A percentile compares a stretch with the other conserved stretches of the same genome.
Evolutionary conservation across 2,329 filamentous ascomycete species (phyloP).

Genomic region (Apiospora phragmitis): DNA sequence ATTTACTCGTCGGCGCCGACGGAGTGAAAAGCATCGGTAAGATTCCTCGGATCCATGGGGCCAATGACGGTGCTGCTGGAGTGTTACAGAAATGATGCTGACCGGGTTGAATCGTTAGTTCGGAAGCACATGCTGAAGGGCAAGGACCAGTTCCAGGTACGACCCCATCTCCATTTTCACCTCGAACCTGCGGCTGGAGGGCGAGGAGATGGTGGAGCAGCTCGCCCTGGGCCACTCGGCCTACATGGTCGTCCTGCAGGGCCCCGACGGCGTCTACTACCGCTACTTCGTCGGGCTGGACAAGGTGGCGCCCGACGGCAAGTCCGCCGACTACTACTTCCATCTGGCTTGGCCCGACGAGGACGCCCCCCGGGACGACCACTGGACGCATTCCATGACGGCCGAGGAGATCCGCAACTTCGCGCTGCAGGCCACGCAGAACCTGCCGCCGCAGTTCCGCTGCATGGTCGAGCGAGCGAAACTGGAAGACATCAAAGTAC

Average conservation of each 20-base stretch:
- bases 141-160: constrained; percentile 25
- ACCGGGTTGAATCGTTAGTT: constrained; percentile 15
- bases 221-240: constrained; percentile 33
- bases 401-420: constrained; percentile 53
- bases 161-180: constrained; percentile 28
- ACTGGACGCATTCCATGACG: constrained; percentile 68
- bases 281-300: constrained; percentile 26
- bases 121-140: constrained; percentile 31
- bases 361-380: constrained; percentile 23
- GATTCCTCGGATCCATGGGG: neutral
- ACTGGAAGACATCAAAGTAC: constrained; percentile 9
- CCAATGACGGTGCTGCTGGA: neutral
- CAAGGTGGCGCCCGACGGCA: constrained; percentile 19
- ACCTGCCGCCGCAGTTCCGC: constrained; percentile 20
- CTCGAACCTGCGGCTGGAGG: constrained; percentile 27
- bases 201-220: constrained; percentile 30
- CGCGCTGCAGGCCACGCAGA: constrained; percentile 15
- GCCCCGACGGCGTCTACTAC: constrained; percentile 4
- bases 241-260: constrained; percentile 23
- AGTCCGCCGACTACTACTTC: constrained; percentile 29
- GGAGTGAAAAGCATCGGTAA: constrained; percentile 38
- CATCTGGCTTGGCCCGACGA: constrained; percentile 11
- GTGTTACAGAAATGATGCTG: neutral
- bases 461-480: constrained; percentile 21
- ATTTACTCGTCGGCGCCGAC: constrained; percentile 43